Evolutionary conservation across 2,329 filamentous ascomycete genomes (phyloP), one percentile per base, ranked within the genome.

Genomic region (Gaeumannomyces tritici): DNA sequence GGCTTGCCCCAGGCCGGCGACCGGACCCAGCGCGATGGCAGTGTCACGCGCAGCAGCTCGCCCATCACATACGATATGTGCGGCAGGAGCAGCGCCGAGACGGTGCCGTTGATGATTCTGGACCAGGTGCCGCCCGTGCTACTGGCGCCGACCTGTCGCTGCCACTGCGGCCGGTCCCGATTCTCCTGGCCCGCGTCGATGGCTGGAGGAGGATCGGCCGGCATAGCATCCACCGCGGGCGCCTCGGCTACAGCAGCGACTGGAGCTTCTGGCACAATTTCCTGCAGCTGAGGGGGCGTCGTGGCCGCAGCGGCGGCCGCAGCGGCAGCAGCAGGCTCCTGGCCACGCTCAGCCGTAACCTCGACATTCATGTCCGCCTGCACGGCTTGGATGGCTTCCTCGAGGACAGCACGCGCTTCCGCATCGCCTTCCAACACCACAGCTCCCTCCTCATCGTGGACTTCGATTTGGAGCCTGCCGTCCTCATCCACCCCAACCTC

Each of bases 61-160:
- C 95, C 95, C 74, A 91, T 85, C 18, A 85, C 81, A 33, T 88
- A 89, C 0, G 91, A 92, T 57, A 98, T 85, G 13, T 85, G 86
- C 0, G 95, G 95, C 70, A 96, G 91, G 15, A 96, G 79, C 2
- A 99, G 75, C 1, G 82, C 78, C 18, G 79, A 78, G 33, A 82
- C 78, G 9, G 84, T 73, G 54, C 78, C 76, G 69, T 82, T 81
- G 35, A 80, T 75, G 7, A 82, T 68, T 57, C 74, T 74, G 1
- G 75, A 73, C 1, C 82, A 77, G 21, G 60, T 54, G 51, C 60
- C 56, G n/a, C 55, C 55, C 26, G 26, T 31, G 29, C 26, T 61
- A 4, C 35, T 24, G 29, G 60, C 54, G 11, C 51, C 60, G 12
- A 61, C 60, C 54, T 55, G 27, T 67, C 65, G 66, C 61, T 67